Conservation (phyloP, 148 eudicot genomes). For the Mesembryanthemum crystallinum region DNA sequence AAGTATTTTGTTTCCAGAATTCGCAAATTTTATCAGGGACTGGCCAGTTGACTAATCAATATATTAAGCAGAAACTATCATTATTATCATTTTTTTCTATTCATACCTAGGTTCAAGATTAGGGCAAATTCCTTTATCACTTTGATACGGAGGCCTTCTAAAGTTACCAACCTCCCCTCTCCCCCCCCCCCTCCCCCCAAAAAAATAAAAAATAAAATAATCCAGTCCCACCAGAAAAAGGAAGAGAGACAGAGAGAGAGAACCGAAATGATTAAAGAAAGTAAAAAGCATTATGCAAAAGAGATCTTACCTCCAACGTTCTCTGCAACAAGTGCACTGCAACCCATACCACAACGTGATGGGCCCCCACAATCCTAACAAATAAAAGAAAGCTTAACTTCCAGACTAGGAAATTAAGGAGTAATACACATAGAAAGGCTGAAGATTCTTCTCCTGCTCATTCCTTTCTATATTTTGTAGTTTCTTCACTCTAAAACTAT, state of each 20-base stretch:
- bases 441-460: neutral
- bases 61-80: neutral
- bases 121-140: neutral
- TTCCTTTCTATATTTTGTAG: neutral
- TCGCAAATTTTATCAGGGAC: neutral
- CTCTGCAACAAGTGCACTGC: slow-evolving; percentile 77
- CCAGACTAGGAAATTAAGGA: neutral
- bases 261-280: neutral
- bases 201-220: no score
- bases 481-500: neutral
- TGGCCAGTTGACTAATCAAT: slow-evolving; percentile 2
- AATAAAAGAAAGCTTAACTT: slow-evolving; percentile 17
- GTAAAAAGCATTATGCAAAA: neutral
- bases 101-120: neutral
- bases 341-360: slow-evolving; percentile 80
- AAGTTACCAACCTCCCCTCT: neutral
- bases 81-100: neutral
- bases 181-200: neutral
- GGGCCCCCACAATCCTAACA: slow-evolving; percentile 84
- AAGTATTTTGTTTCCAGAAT: neutral
- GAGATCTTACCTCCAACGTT: slow-evolving; percentile 52
- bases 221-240: neutral
- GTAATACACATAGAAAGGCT: neutral
- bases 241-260: neutral
- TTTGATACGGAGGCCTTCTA: no score